Conservation (phyloP, 2,329 filamentous ascomycete species). For the Coniochaeta pulveracea region DNA sequence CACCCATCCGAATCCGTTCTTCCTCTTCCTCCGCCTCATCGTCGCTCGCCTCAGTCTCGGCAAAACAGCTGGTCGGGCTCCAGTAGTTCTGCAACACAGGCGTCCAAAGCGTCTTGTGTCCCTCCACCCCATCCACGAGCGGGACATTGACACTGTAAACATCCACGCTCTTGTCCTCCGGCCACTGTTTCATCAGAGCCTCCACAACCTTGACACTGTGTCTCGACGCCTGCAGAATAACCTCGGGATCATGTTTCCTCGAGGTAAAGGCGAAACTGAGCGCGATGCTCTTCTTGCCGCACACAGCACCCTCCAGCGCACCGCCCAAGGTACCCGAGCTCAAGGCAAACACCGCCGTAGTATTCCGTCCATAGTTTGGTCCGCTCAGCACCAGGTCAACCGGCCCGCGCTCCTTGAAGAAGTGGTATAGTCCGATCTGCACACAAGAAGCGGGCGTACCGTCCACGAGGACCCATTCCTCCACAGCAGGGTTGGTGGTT, state of each 20-base stretch:
- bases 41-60: constrained; percentile 59
- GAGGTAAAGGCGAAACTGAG: constrained; percentile 86
- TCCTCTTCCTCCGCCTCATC: constrained; percentile 63
- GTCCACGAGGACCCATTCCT: constrained; percentile 75
- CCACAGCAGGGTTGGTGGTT: constrained; percentile 30
- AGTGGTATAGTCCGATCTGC: constrained; percentile 73
- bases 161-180: constrained; percentile 52
- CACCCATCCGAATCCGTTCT: constrained; percentile 57
- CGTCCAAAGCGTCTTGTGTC: constrained; percentile 68
- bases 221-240: constrained; percentile 67
- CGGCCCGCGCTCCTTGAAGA: constrained; percentile 60
- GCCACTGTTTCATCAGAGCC: constrained; percentile 67
- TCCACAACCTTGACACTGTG: constrained; percentile 71
- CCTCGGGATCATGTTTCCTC: constrained; percentile 67
- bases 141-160: constrained; percentile 92
- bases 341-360: constrained; percentile 67
- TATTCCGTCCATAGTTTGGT: constrained; percentile 76
- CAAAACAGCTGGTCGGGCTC: constrained; percentile 74
- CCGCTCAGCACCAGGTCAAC: constrained; percentile 70
- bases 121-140: constrained; percentile 62
- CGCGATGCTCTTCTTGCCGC: constrained; percentile 61
- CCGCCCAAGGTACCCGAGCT: constrained; percentile 69
- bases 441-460: constrained; percentile 73
- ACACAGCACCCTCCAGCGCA: constrained; percentile 67
- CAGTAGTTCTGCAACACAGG: constrained; percentile 86